phyloP scores from a whole-genome alignment of 306 rosid genomes.

The Calophaca sinica region DNA sequence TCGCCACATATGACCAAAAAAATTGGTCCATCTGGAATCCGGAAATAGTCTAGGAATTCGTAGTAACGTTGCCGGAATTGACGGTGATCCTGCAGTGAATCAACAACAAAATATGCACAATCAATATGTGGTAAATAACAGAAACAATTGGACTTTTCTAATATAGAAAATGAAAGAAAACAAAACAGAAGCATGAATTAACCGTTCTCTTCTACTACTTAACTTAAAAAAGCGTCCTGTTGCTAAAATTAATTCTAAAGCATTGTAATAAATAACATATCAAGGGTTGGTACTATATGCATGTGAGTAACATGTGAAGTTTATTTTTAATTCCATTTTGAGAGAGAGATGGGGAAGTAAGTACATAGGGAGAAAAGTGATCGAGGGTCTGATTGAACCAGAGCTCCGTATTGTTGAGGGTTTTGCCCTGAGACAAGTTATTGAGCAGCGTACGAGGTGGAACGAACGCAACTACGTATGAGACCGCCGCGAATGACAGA shows the following conservation, averaged over 20 bases:
- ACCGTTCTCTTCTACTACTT: neutral
- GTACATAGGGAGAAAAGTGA: constrained; percentile 87
- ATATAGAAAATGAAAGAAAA: neutral
- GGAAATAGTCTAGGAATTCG: constrained; percentile 79
- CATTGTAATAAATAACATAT: neutral
- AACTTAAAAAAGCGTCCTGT: neutral
- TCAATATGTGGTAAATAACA: neutral
- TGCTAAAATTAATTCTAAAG: neutral
- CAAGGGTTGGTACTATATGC: no score
- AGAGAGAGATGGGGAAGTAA: constrained; percentile 2
- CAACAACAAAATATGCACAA: constrained; percentile 35
- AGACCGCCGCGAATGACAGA: constrained; percentile 46
- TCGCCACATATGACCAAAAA: constrained; percentile 86
- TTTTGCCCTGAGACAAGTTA: constrained; percentile 46
- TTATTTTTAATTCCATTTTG: neutral
- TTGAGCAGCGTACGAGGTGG: constrained; percentile 57
- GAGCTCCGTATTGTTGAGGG: constrained; percentile 56
- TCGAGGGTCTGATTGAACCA: constrained; percentile 91
- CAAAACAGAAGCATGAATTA: neutral
- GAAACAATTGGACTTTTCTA: neutral
- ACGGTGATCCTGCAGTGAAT: constrained; percentile 69
- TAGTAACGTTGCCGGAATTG: constrained; percentile 84
- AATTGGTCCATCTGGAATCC: constrained; percentile 82
- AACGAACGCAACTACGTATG: constrained; percentile 50
- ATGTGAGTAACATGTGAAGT: neutral